Percentiles rank a stretch among this genome's conserved stretches.
Evolutionary conservation across 1,284 basidiomycete genomes (phyloP).

Genomic region (Spongiforma sp.): DNA sequence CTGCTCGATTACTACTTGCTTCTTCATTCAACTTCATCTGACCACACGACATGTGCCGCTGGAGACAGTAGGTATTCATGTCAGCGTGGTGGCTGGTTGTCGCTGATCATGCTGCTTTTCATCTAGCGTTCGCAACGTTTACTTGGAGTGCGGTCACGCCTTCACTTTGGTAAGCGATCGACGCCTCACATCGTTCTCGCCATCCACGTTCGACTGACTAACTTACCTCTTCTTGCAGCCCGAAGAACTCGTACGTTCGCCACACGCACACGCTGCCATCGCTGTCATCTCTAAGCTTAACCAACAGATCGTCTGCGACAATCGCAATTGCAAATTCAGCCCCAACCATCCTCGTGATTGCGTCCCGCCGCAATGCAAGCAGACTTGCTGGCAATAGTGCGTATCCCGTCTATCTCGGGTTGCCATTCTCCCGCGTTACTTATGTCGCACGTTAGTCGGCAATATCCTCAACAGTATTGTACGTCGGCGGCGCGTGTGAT

Average conservation of each 20-base stretch:
- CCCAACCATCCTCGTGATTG: conserved; percentile 50
- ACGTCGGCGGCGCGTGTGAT: conserved; percentile 12
- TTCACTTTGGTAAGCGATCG: conserved; percentile 41
- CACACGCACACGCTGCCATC: no score
- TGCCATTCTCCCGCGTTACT: conserved; percentile 17
- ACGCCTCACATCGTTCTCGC: background rate
- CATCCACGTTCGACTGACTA: conserved; percentile 12
- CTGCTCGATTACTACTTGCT: conserved; percentile 4
- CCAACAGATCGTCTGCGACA: conserved; percentile 46
- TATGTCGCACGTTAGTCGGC: conserved; percentile 35
- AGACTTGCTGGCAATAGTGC: conserved; percentile 56
- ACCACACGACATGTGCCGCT: conserved; percentile 39
- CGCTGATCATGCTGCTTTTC: conserved; percentile 11
- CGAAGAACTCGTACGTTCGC: conserved; percentile 35
- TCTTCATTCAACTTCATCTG: background rate
- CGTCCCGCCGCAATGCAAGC: conserved; percentile 42
- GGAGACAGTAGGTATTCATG: conserved; percentile 40
- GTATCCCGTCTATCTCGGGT: conserved; percentile 9
- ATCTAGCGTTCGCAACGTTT: conserved; percentile 47
- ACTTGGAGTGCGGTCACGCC: conserved; percentile 44
- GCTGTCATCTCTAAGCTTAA: conserved; percentile 22
- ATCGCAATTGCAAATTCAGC: conserved; percentile 51
- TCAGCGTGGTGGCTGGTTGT: no score
- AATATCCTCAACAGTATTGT: conserved; percentile 53
- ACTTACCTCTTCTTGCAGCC: conserved; percentile 36